Conservation (phyloP, 148 eudicot genomes). For the Oxyria digyna region DNA sequence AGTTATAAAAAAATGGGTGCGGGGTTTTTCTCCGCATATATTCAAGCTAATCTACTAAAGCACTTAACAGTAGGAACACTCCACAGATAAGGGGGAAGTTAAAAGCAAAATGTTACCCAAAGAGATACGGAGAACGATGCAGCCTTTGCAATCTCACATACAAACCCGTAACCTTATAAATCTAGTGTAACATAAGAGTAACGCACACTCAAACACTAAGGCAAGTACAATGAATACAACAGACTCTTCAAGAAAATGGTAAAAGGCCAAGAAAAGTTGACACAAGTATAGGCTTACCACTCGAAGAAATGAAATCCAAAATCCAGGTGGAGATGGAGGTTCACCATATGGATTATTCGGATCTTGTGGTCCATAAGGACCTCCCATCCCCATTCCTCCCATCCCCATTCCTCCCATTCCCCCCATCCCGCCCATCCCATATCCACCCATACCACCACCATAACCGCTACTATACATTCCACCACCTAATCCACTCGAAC, state of each 20-base stretch:
- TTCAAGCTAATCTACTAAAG: background rate
- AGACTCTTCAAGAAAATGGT: background rate
- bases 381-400: slow-evolving; percentile 21
- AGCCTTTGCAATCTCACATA: background rate
- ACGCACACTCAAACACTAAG: background rate
- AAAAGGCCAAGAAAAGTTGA: background rate
- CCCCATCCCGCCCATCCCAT: slow-evolving; percentile 19
- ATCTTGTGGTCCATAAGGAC: slow-evolving; percentile 64
- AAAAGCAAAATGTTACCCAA: background rate
- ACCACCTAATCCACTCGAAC: slow-evolving; percentile 58
- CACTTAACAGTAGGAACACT: background rate
- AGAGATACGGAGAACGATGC: background rate
- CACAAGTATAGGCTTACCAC: slow-evolving; percentile 46
- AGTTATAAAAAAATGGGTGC: too few relatives aligned
- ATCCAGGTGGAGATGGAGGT: slow-evolving; percentile 86
- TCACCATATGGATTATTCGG: slow-evolving; percentile 69
- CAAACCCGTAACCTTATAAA: background rate
- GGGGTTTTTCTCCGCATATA: too few relatives aligned
- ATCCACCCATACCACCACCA: slow-evolving; percentile 47
- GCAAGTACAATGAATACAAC: background rate
- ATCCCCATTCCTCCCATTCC: slow-evolving; percentile 17
- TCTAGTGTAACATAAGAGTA: background rate
- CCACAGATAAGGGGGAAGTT: background rate
- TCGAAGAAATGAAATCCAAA: slow-evolving; percentile 86
- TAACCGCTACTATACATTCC: slow-evolving; percentile 24